Base-by-base conservation (phyloP, 73 alveolate species). In the Durusdinium trenchii region DNA sequence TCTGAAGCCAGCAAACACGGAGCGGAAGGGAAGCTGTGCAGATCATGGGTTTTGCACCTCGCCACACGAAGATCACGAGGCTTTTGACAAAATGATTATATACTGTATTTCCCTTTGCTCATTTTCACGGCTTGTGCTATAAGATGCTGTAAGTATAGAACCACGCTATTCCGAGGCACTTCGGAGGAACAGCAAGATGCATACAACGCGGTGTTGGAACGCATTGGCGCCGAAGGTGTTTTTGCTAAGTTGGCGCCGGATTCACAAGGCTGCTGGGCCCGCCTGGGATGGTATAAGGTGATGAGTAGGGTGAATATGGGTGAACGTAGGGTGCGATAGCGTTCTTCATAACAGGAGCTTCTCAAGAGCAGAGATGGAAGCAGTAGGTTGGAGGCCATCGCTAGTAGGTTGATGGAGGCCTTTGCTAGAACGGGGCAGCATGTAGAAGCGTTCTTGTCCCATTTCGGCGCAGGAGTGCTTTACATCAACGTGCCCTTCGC, bases 401-500 rank as follows among this genome's bases (percentile, higher is more conserved):
- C n/a, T n/a, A n/a, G n/a, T n/a, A n/a, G n/a, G n/a, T n/a, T n/a
- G n/a, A n/a, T n/a, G n/a, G n/a, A n/a, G n/a, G n/a, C n/a, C n/a
- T n/a, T n/a, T n/a, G n/a, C n/a, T 54, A 9, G 64, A 20, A 54
- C 9, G 20, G 64, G 64, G 9, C 20, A 12, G 64, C 38, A 38
- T 10, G 7, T 1, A 73, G 85, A 1, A 26, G 45, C 18, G 81
- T 67, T 67, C 43, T 67, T 30, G 42, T 67, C 42, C 1, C 1
- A 36, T 0, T 26, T n/a, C 32, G 38, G 20, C 38, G 85, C 1
- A 86, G 95, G 95, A 3, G 46, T n/a, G 81, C 76, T 86, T 46
- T 52, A 43, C 95, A 61, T 86, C 95, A 86, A 86, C 76, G 95
- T 86, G 95, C 95, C 95, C 30, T 86, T 86, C 36, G 95, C 95